Evolutionary conservation across 805 yeast genomes (phyloP), one percentile per base, ranked within the genome.

Genomic region (Scheffersomyces ergatensis): DNA sequence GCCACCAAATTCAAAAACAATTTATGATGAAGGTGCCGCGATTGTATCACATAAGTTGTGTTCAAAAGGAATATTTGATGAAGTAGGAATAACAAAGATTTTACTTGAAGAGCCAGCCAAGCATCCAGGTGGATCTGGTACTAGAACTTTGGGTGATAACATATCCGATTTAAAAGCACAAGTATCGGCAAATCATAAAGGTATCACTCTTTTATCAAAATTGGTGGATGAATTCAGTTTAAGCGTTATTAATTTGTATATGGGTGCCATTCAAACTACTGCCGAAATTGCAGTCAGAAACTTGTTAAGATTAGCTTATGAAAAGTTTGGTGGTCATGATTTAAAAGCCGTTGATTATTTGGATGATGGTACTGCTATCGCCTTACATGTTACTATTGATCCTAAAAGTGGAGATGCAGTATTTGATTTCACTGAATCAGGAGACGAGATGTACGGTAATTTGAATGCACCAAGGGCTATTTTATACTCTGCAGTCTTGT

Each of bases 381-480:
- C 74, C 25, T 64, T 87, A 30, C 66, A 69, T 16, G 78, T 86
- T 16, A 62, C 70, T 1, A 72, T 79, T 15, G 58, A 64, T 38
- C 59, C 63, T 3, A 70, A 68, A 5, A 68, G 70, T 2, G 86
- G 85, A 1, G 69, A 74, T 21, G 89, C 92, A 15, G 66, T 72
- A 13, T 88, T 90, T 62, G 97, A 92, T 60, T 92, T 92, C 55
- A 70, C 77, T 1, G 96, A 93, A 13, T 85, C 96, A 0, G 85
- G 95, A 3, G 80, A 82, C n/a, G 95, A 92, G 58, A 77, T 86
- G 36, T 85, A 86, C 58, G 95, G 95, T 20, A 92, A 92, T 59
- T 73, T 88, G 62, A 92, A 93, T 61, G 97, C 97, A 0, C 98
- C 99, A 0, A 79, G 74, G 48, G 95, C 97, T 0, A 88, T 93